These are phyloP conservation scores for Hyaloscypha hepaticicola DNA, from an alignment of 495 filamentous ascomycete species.

Conservation along the genomic window DNA sequence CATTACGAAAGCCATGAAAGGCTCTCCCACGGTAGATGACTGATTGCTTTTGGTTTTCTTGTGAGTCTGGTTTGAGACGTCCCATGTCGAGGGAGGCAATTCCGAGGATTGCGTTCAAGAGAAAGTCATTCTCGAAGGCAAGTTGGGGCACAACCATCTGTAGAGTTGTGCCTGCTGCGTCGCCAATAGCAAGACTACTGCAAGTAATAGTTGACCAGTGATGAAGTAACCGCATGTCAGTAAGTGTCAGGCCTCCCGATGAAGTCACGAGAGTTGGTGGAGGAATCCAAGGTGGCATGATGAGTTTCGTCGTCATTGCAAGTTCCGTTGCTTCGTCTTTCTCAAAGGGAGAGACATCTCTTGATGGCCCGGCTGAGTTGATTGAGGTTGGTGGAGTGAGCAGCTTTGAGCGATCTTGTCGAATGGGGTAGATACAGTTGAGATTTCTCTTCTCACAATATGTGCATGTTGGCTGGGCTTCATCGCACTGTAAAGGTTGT, in stretches of 20 bases:
- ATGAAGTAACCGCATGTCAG: conserved; percentile 24
- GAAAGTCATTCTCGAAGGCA: conserved; percentile 46
- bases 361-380: not conserved
- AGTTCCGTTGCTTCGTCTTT: conserved; percentile 1
- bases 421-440: conserved; percentile 31
- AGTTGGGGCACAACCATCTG: conserved; percentile 44
- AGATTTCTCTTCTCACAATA: conserved; percentile 45
- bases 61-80: conserved; percentile 29
- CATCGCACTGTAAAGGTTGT: conserved; percentile 44
- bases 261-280: conserved; percentile 21
- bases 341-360: not conserved
- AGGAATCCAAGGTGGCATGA: conserved; percentile 3
- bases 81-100: conserved; percentile 46
- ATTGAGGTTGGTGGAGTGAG: not conserved
- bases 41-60: conserved; percentile 27
- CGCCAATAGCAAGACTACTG: conserved; percentile 10
- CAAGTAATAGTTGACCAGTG: conserved; percentile 25
- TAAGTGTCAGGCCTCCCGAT: conserved; percentile 12
- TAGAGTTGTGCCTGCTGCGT: conserved; percentile 35
- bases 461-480: conserved; percentile 45
- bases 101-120: conserved; percentile 51
- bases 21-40: conserved; percentile 42
- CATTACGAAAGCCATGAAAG: conserved; percentile 44
- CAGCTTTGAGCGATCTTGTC: not conserved
- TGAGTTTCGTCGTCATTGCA: not conserved